Base-by-base conservation (phyloP, 495 filamentous ascomycete species). In the Podospora pseudocomata region DNA sequence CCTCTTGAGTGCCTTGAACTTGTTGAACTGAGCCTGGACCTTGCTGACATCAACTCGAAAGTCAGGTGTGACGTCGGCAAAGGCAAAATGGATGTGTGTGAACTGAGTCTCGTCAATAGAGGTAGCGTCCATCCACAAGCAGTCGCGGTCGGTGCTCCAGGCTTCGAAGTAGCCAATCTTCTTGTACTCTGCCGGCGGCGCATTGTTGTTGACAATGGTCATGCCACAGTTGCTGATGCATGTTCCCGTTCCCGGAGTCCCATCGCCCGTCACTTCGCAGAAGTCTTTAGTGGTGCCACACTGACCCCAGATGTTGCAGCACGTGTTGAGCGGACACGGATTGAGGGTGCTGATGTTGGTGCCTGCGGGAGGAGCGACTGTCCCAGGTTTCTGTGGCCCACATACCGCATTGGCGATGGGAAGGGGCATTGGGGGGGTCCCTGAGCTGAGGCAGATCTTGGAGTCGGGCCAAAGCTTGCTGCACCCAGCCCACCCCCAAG, bases 401-500 rank as follows among this genome's bases (percentile, higher is more conserved):
- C 84, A 86, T 5, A 80, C 65, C 16, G 80, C 76, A 30, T 78
- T 79, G 0, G 70, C 20, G 0, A 82, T 27, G 0, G 68, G 61
- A 6, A 78, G 70, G 0, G 85, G 86, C 73, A 86, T 70, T 0
- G 84, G 83, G 3, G 85, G 73, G 0, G 55, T 28, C 5, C 86
- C 86, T 2, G 70, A 66, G 70, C 83, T 86, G 2, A 88, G 55
- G 68, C 86, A 86, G 19, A 88, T 85, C 13, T 62, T 61, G 9
- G 66, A 58, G 4, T 66, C 70, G 0, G 32, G 26, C 56, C 69
- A 56, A 1, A 86, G 67, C 11, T 57, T 34, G 6, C 67, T 64
- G 70, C 85, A 87, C 53, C 81, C 82, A 19, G 60, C 70, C 82
- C 83, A 86, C 44, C 77, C 84, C 83, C 83, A 86, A 13, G 81